These are phyloP conservation scores for Coriolopsis trogii DNA, from an alignment of 1,284 basidiomycete genomes.

Conservation along the genomic window DNA sequence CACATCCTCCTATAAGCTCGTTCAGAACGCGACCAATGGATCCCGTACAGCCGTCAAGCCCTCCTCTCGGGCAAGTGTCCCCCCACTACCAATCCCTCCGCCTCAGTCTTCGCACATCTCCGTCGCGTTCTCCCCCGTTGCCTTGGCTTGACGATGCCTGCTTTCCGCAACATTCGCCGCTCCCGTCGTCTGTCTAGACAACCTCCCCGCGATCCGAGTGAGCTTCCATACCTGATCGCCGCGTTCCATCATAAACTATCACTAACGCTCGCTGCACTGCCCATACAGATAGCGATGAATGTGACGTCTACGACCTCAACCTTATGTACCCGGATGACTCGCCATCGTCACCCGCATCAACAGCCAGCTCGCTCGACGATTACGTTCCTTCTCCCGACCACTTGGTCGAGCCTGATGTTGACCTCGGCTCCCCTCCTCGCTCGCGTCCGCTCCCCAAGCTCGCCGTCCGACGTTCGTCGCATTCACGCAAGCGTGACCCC, in stretches of 20 bases:
- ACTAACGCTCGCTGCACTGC: slow-evolving; percentile 10
- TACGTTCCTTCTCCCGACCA: slow-evolving; percentile 6
- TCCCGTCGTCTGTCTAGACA: slow-evolving; percentile 44
- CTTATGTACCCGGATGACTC: slow-evolving; percentile 15
- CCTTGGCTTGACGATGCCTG: slow-evolving; percentile 38
- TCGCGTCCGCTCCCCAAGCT: slow-evolving; percentile 1
- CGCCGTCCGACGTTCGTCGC: slow-evolving; percentile 38
- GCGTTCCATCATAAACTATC: not conserved
- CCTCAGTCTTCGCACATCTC: slow-evolving; percentile 4
- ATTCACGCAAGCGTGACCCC: slow-evolving; percentile 43
- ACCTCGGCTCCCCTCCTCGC: slow-evolving; percentile 5
- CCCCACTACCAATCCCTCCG: not conserved
- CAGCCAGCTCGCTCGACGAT: not conserved
- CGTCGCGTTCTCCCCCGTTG: slow-evolving; percentile 5
- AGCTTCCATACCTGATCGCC: slow-evolving; percentile 12
- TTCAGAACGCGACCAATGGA: slow-evolving; percentile 13
- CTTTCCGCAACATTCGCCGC: slow-evolving; percentile 36
- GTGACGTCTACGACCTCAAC: slow-evolving; percentile 17
- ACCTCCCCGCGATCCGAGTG: slow-evolving; percentile 30
- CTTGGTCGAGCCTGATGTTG: slow-evolving; percentile 16
- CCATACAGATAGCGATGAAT: slow-evolving; percentile 20
- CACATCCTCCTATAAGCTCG: slow-evolving; percentile 18
- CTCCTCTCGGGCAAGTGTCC: slow-evolving; percentile 8
- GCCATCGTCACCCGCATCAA: slow-evolving; percentile 2
- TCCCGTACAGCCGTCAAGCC: slow-evolving; percentile 16